These are phyloP conservation scores for Penicillium dipodomyicola DNA, from an alignment of 495 filamentous ascomycete genomes.

Conservation along the genomic window DNA sequence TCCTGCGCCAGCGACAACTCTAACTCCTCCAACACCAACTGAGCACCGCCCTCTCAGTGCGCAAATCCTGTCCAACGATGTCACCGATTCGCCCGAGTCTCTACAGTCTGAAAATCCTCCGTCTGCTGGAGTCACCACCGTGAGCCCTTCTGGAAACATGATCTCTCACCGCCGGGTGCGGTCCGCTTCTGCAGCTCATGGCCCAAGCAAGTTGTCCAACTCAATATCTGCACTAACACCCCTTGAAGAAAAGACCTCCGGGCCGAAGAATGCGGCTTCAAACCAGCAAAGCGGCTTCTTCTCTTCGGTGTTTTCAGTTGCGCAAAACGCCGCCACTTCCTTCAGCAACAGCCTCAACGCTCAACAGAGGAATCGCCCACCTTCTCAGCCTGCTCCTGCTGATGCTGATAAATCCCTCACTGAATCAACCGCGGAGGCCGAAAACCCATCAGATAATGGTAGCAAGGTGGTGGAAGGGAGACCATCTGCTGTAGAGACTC, in stretches of 20 bases:
- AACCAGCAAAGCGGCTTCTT: conserved; percentile 73
- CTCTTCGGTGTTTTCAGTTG: conserved; percentile 85
- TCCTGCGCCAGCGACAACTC: conserved; percentile 47
- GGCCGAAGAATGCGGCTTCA: conserved; percentile 30
- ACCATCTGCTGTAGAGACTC: conserved; percentile 78
- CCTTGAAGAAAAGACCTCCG: conserved; percentile 58
- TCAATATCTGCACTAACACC: conserved; percentile 73
- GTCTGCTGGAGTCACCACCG: conserved; percentile 37
- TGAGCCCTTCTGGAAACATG: conserved; percentile 65
- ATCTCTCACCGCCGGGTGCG: conserved; percentile 68
- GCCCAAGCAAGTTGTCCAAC: conserved; percentile 88
- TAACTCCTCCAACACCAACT: conserved; percentile 56
- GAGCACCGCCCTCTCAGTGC: conserved; percentile 26
- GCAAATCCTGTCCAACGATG: conserved; percentile 24
- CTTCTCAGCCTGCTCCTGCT: conserved; percentile 23
- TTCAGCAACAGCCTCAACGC: conserved; percentile 78
- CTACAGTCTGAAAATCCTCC: conserved; percentile 30
- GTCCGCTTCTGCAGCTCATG: conserved; percentile 62
- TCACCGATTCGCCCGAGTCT: conserved; percentile 40
- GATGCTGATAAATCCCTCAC: conserved; percentile 28
- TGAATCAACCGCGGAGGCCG: conserved; percentile 26
- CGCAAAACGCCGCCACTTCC: conserved; percentile 89
- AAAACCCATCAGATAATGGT: conserved; percentile 15
- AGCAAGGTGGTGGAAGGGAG: conserved; percentile 52
- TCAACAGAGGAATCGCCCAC: conserved; percentile 38